Evolutionary conservation across 805 yeast genomes (phyloP).

Genomic region (Metschnikowia santaceciliae): DNA sequence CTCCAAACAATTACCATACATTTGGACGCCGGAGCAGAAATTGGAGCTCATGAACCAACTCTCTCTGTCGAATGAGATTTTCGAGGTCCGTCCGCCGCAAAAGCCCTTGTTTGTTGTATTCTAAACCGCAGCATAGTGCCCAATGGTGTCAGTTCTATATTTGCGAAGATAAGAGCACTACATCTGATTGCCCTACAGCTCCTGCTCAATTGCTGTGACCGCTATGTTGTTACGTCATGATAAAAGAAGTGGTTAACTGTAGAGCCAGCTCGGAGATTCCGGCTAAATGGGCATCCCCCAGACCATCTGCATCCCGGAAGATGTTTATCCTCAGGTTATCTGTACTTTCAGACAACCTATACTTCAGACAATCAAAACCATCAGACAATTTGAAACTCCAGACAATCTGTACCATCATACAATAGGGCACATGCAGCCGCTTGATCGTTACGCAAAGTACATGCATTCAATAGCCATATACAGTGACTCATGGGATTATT

Average conservation of each 20-base stretch:
- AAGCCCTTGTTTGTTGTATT: constrained; percentile 16
- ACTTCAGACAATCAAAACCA: too few relatives aligned
- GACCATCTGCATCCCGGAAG: too few relatives aligned
- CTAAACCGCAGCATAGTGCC: not conserved
- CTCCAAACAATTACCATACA: constrained; percentile 20
- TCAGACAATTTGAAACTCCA: too few relatives aligned
- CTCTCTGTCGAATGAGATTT: constrained; percentile 15
- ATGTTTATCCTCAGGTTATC: too few relatives aligned
- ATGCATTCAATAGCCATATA: too few relatives aligned
- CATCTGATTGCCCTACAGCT: not conserved
- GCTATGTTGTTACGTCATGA: not conserved
- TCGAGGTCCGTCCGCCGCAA: constrained; percentile 7
- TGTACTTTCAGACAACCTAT: too few relatives aligned
- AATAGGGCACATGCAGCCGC: too few relatives aligned
- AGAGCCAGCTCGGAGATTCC: too few relatives aligned
- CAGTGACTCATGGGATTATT: not conserved
- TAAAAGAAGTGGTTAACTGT: not conserved
- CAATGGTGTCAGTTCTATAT: too few relatives aligned
- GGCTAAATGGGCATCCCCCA: too few relatives aligned
- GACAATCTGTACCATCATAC: too few relatives aligned
- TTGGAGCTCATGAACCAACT: constrained; percentile 20
- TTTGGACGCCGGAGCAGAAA: constrained; percentile 24
- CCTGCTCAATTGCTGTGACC: not conserved
- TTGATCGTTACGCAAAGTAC: not conserved
- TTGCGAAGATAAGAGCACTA: too few relatives aligned